Conservation (phyloP, 768 basidiomycete species). For the Suillus americanus region DNA sequence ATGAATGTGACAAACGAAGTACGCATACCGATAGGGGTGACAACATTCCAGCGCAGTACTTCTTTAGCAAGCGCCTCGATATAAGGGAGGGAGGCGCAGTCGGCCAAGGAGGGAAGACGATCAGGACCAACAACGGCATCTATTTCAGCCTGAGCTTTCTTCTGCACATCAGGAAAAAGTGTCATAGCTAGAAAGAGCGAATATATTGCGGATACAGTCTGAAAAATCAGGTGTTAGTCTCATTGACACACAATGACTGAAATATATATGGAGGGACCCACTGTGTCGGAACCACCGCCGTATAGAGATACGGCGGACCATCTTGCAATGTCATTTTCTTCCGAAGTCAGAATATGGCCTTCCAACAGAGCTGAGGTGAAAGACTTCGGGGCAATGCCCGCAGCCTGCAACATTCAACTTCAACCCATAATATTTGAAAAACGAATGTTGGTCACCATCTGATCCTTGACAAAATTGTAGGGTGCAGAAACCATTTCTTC, state of each 20-base stretch:
- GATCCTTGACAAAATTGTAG: constrained; percentile 57
- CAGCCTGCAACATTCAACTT: constrained; percentile 38
- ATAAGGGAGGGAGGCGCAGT: constrained; percentile 61
- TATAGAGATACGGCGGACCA: constrained; percentile 46
- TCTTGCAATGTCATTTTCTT: neutral
- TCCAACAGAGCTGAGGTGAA: constrained; percentile 51
- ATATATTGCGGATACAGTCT: constrained; percentile 64
- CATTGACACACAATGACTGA: too few species aligned
- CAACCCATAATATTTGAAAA: neutral
- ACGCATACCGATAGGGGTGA: constrained; percentile 40
- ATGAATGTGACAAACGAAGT: constrained; percentile 43
- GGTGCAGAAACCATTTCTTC: constrained; percentile 57
- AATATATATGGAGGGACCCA: constrained; percentile 16
- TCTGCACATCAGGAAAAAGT: constrained; percentile 53
- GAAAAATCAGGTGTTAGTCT: constrained; percentile 1
- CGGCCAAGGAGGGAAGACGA: constrained; percentile 58
- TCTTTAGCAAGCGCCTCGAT: constrained; percentile 61
- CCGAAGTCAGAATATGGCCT: constrained; percentile 27
- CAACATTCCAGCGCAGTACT: constrained; percentile 44
- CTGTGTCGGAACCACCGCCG: constrained; percentile 53
- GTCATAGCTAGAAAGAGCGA: constrained; percentile 64
- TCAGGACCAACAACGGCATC: constrained; percentile 58
- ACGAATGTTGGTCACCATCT: constrained; percentile 42
- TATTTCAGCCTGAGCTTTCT: constrained; percentile 63
- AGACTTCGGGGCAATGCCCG: constrained; percentile 46